These are phyloP conservation scores for Monilinia vaccinii-corymbosi DNA, from an alignment of 2,329 filamentous ascomycete species.

Conservation along the genomic window DNA sequence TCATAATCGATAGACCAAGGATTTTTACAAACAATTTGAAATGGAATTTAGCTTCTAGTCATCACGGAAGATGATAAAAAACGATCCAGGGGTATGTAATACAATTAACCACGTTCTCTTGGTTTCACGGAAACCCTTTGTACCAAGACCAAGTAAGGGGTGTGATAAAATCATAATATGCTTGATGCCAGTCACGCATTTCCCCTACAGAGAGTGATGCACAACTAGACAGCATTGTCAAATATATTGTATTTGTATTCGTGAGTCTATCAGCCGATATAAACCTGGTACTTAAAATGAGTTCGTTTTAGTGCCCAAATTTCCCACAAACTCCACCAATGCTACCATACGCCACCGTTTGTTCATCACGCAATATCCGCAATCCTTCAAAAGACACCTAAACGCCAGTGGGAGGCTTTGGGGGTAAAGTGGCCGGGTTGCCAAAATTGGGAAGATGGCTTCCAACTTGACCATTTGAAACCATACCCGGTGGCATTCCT, in stretches of 20 bases:
- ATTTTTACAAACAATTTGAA: background rate
- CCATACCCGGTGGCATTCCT: constrained; percentile 20
- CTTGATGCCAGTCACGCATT: background rate
- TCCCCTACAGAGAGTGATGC: background rate
- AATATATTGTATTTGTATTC: constrained; percentile 19
- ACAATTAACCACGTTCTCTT: background rate
- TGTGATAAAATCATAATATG: background rate
- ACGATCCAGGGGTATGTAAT: background rate
- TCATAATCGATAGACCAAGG: background rate
- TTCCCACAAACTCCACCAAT: constrained; percentile 30
- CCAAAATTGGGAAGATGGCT: constrained; percentile 48
- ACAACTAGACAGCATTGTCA: background rate
- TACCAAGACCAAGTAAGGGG: too few species aligned
- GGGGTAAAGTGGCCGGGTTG: constrained; percentile 43
- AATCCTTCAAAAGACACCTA: constrained; percentile 17
- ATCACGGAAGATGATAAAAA: background rate
- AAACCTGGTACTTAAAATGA: constrained; percentile 24
- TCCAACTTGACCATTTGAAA: constrained; percentile 28
- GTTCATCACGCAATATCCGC: constrained; percentile 22
- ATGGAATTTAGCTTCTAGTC: background rate
- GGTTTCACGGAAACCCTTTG: background rate
- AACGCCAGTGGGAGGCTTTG: constrained; percentile 41
- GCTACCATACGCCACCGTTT: constrained; percentile 29
- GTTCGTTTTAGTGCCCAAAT: constrained; percentile 24
- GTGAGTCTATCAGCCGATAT: constrained; percentile 27